Base-by-base conservation (phyloP, 305 asterid species). In the Rubia peregrina region DNA sequence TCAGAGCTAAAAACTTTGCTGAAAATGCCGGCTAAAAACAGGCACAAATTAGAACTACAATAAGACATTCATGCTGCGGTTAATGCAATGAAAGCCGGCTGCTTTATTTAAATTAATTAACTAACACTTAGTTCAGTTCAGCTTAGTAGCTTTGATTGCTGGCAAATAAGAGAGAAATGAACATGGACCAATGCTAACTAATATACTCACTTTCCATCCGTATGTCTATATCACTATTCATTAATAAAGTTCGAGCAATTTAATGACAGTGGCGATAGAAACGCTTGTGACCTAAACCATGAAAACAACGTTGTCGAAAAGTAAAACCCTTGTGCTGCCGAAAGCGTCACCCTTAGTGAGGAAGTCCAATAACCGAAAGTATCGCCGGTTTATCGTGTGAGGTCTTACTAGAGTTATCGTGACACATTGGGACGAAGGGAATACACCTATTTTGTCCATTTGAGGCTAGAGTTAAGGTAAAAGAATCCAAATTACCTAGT, bases 11-110 rank as follows among this genome's bases (percentile, higher is more conserved):
- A 66, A 46, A 66, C 14, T n/a, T 43, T 57, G 72, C 65, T 17
- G 42, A 67, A 67, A 33, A 30, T 77, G 80, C 77, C 74, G 77
- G 80, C 80, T 73, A 44, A 67, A 51, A 66, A 66, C 48, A 19
- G 67, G 77, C 68, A 67, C 68, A 73, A 65, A 44, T 14, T 16
- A 49, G 21, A 44, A 65, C 33, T 53, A 26, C 53, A 72, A 72
- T 77, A 73, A 46, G 74, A 73, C 75, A 73, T 64, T 73, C 68
- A 69, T 24, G 56, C 57, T 72, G 9, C 80, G 80, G 74, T 63
- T 77, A 60, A 48, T 66, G 71, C 77, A 55, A 73, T 14, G 81
- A 48, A 70, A 69, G 77, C 76, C 77, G 74, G 74, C 74, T 24
- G 21, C 24, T 53, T 53, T 9, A 43, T 43, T 53, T 53, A 2